phyloP scores from a whole-genome alignment of 495 filamentous ascomycete species.

The Annulohypoxylon nitens region DNA sequence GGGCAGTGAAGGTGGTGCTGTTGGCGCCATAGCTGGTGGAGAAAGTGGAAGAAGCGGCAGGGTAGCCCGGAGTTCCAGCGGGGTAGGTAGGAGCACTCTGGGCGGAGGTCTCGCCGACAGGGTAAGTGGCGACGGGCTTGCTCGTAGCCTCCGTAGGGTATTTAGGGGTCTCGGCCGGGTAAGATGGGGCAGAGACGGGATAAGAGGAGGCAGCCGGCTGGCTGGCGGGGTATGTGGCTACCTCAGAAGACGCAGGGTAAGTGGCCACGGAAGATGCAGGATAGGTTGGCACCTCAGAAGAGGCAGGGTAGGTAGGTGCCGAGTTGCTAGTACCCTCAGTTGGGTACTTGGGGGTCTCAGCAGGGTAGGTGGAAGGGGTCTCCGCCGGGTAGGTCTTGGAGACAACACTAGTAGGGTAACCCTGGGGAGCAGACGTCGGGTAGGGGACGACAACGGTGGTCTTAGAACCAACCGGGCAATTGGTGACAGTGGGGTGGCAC shows the following conservation, averaged over 20 bases:
- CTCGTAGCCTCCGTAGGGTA: slow-evolving; percentile 19
- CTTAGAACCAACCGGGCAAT: slow-evolving; percentile 61
- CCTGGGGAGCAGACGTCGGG: slow-evolving; percentile 16
- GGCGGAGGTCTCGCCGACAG: not conserved
- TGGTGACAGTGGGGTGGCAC: slow-evolving; percentile 63
- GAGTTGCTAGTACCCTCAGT: not conserved
- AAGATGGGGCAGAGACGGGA: slow-evolving; percentile 18
- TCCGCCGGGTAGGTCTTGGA: slow-evolving; percentile 29
- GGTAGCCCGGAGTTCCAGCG: not conserved
- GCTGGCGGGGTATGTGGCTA: slow-evolving; percentile 28
- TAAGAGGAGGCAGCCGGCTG: slow-evolving; percentile 30
- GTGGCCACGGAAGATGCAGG: slow-evolving; percentile 3
- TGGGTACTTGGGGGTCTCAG: slow-evolving; percentile 11
- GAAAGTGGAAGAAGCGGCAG: slow-evolving; percentile 13
- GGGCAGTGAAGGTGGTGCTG: slow-evolving; percentile 17
- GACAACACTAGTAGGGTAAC: slow-evolving; percentile 8
- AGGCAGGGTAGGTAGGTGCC: slow-evolving; percentile 6
- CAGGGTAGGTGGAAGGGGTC: slow-evolving; percentile 17
- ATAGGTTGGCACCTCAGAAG: slow-evolving; percentile 18
- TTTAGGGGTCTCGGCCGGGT: slow-evolving; percentile 31
- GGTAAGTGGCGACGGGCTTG: not conserved
- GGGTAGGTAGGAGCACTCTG: not conserved
- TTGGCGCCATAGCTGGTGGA: slow-evolving; percentile 24
- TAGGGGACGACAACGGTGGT: slow-evolving; percentile 36
- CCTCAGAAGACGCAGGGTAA: not conserved